These are phyloP conservation scores for Trichoderma sp. DNA, from an alignment of 2,329 filamentous ascomycete species.

Conservation along the genomic window DNA sequence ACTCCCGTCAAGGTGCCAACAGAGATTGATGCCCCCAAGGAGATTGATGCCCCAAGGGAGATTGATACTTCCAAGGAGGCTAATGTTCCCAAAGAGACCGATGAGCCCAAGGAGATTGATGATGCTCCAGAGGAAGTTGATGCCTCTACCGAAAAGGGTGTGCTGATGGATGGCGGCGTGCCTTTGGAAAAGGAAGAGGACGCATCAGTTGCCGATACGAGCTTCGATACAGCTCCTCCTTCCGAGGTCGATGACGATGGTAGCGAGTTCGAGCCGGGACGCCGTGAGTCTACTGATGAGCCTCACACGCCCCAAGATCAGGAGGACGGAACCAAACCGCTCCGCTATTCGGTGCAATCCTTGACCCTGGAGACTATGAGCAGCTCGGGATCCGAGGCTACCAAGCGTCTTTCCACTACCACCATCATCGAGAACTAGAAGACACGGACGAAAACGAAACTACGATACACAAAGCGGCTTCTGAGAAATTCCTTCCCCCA, in stretches of 20 bases:
- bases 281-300: conserved; percentile 27
- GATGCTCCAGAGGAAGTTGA: not conserved
- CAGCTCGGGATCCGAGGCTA: conserved; percentile 22
- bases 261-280: conserved; percentile 16
- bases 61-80: not conserved
- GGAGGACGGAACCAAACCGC: conserved; percentile 32
- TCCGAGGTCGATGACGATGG: conserved; percentile 20
- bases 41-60: not conserved
- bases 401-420: conserved; percentile 34
- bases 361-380: conserved; percentile 30
- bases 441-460: not conserved
- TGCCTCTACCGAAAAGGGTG: not conserved
- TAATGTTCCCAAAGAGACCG: not conserved
- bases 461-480: not conserved
- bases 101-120: not conserved
- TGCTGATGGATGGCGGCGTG: not conserved
- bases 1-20: not conserved
- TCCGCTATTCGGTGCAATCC: conserved; percentile 35
- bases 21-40: not conserved
- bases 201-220: not conserved
- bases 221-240: conserved; percentile 6
- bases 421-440: conserved; percentile 19
- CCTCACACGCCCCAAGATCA: conserved; percentile 38
- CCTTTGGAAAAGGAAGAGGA: conserved; percentile 13
- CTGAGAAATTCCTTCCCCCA: not conserved